Base-by-base conservation (phyloP, 2,329 filamentous ascomycete genomes). In the Alternaria triticimaculans region DNA sequence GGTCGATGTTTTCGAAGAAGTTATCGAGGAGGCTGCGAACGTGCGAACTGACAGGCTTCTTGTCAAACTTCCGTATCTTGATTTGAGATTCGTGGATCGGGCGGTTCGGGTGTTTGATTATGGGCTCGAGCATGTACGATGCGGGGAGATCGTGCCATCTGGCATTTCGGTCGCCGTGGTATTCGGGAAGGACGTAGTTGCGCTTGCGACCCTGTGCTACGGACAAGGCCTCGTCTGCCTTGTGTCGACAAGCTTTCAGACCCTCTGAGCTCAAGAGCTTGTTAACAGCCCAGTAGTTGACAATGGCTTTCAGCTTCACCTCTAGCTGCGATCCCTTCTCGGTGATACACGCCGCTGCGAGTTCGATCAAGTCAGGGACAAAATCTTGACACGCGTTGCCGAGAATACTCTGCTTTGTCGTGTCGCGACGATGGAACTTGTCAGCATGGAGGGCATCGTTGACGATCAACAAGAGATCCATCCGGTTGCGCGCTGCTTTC, bases 61-160 rank as follows among this genome's bases (percentile, higher is more conserved):
- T 12, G 89, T 92, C 3, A 88, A 90, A 0, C 91, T 92, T 74
- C n/a, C 62, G 64, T 1, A 89, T 82, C 3, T 85, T 82, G 58
- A 96, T 87, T 60, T 91, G 85, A 8, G 88, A 84, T 0, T 91
- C 87, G 46, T 90, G 88, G 82, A 97, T 93, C 7, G 93, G 89
- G 54, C 87, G 85, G 9, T 88, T 89, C 1, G 91, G 93, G 74
- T 95, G 91, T 5, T 90, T 92, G 43, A 91, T 87, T 63, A 97
- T 88, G 60, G 92, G 90, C 5, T 91, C 91, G 50, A 97, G 86
- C 84, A 94, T 90, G 68, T 92, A 95, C 2, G 89, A 91, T 2
- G 93, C 93, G 0, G 93, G 93, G 1, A 96, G 83, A 68, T 97
- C 93, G 80, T 94, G 92, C 87, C 91, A 97, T 0, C 91, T 89